These are phyloP conservation scores for Pilatotrama ljubarskyi DNA, from an alignment of 768 basidiomycete species.

Conservation along the genomic window DNA sequence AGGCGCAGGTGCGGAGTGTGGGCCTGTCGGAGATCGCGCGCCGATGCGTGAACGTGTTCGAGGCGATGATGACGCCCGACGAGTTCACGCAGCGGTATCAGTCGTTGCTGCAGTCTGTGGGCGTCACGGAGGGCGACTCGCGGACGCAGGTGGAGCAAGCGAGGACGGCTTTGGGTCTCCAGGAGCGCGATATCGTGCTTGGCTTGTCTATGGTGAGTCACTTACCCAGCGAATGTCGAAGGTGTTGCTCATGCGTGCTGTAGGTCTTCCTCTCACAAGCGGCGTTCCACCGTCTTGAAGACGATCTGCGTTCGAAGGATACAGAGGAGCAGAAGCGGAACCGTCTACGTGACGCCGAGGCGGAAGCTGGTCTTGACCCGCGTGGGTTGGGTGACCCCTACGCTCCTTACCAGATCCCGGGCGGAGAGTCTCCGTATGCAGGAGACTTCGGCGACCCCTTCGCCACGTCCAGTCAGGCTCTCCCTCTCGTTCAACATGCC, in stretches of 20 bases:
- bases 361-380: slow-evolving; percentile 59
- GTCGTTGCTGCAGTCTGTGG: slow-evolving; percentile 57
- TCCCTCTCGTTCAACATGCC: slow-evolving; percentile 83
- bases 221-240: not conserved
- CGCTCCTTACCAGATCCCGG: slow-evolving; percentile 69
- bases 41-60: slow-evolving; percentile 65
- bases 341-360: slow-evolving; percentile 72
- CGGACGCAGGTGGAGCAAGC: slow-evolving; percentile 62
- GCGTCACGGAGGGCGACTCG: slow-evolving; percentile 60
- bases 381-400: slow-evolving; percentile 67
- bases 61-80: slow-evolving; percentile 80
- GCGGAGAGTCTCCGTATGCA: slow-evolving; percentile 42
- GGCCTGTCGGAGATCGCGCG: slow-evolving; percentile 79
- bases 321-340: slow-evolving; percentile 86
- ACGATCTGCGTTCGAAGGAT: slow-evolving; percentile 79
- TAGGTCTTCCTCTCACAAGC: slow-evolving; percentile 87
- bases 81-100: slow-evolving; percentile 88
- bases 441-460: slow-evolving; percentile 54
- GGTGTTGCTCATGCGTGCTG: slow-evolving; percentile 8
- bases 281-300: slow-evolving; percentile 88
- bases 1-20: slow-evolving; percentile 84
- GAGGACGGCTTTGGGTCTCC: slow-evolving; percentile 52
- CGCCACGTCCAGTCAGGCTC: slow-evolving; percentile 62
- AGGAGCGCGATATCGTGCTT: slow-evolving; percentile 73
- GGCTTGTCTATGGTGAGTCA: slow-evolving; percentile 78